Evolutionary conservation across 345 rosid species (phyloP), one percentile per base, ranked within the genome.

Genomic region (Brassica nigra): DNA sequence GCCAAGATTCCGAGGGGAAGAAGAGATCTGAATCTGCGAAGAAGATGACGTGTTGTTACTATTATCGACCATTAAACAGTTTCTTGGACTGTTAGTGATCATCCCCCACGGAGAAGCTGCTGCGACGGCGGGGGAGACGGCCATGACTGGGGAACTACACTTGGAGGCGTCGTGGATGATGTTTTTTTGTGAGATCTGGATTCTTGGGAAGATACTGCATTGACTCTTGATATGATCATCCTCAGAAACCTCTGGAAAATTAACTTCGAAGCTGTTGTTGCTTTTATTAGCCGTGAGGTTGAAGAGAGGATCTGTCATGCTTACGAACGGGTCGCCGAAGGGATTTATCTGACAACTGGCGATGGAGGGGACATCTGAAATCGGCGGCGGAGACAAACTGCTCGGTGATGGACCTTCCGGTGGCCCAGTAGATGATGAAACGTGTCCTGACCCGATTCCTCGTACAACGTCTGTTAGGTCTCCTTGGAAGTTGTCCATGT

Each of bases 241-340:
- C 30, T 85, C 88, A 64, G 83, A 79, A 65, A 70, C 70, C 30
- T 74, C 79, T 1, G 73, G 84, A 49, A 33, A 71, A n/a, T 23
- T 23, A 23, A 64, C 34, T n/a, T 63, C 10, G 75, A 52, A 76
- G 47, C 33, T 54, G 33, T 69, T 69, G 76, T 68, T 79, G 34
- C 27, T 78, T 15, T 31, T 67, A 63, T 18, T 65, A 37, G 70
- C 70, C 31, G 67, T 5, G 61, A 77, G 79, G 84, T 85, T 73
- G 16, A 87, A 87, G 37, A 95, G 87, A 14, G 98, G 99, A 78
- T 95, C 97, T 71, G 87, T 34, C 80, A 85, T 68, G 84, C 79
- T 81, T 36, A 87, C 86, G 73, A 91, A 95, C 11, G 99, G 99
- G 78, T 95, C 95, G 0, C 99, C 99, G 49, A 95, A 95, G 66